phyloP scores from a whole-genome alignment of 306 rosid species.

The Delonix regia region DNA sequence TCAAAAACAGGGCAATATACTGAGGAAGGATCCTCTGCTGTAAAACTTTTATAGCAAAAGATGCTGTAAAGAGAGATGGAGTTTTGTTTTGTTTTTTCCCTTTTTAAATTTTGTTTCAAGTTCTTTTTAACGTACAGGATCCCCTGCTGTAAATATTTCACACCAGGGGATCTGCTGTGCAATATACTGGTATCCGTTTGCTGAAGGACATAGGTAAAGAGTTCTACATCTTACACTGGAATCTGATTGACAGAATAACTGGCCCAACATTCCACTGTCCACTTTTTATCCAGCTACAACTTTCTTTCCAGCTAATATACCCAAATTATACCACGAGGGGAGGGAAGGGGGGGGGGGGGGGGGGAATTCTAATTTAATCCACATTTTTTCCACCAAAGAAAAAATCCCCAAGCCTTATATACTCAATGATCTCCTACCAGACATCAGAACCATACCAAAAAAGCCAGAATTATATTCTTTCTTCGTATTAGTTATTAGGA shows the following conservation, averaged over 20 bases:
- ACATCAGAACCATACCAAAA: background rate
- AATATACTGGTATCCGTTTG: background rate
- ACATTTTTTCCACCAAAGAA: background rate
- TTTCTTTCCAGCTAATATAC: background rate
- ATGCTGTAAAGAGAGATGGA: too few species aligned
- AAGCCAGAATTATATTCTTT: constrained; percentile 5
- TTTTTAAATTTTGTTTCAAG: too few species aligned
- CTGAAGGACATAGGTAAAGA: background rate
- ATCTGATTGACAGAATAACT: background rate
- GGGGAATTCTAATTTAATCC: background rate
- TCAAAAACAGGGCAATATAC: background rate
- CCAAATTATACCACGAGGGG: background rate
- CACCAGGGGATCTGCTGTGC: too few species aligned
- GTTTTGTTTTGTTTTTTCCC: too few species aligned
- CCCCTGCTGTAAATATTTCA: too few species aligned
- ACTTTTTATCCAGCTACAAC: background rate
- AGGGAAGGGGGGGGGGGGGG: too few species aligned
- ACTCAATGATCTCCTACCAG: background rate
- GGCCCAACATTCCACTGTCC: background rate
- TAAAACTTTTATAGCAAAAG: too few species aligned
- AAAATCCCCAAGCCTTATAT: background rate
- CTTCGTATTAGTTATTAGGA: background rate
- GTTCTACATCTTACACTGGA: constrained; percentile 10
- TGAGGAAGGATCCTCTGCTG: too few species aligned
- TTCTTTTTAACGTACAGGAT: too few species aligned